Base-by-base conservation (phyloP, 2,329 filamentous ascomycete genomes). In the Aspergillus novofumigatus region DNA sequence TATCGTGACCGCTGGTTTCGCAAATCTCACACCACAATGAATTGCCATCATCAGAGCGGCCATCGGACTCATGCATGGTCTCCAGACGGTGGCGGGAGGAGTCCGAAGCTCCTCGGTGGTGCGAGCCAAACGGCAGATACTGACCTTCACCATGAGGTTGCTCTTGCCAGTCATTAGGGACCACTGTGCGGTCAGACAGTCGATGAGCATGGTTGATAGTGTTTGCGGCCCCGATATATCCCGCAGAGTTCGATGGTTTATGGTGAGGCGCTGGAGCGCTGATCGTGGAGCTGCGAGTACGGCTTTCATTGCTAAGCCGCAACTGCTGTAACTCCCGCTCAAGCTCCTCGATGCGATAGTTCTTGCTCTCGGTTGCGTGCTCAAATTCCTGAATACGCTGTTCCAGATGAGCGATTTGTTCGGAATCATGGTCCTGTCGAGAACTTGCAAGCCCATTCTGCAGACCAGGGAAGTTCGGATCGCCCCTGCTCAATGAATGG, bases 21-120 rank as follows among this genome's bases (percentile, higher is more conserved):
- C 93, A 97, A 60, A 97, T 94, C 76, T 97, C 94, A 75, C 93
- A 97, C 89, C 90, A 96, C 61, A 92, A 82, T 17, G 82, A 84
- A 71, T 86, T 89, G 66, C 82, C 86, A 70, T 92, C 90, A 42
- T 88, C 90, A 23, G 88, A 90, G 72, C 88, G 69, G 32, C 66
- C 67, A 51, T 77, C 75, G 3, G 71, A 71, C 62, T 75, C 77
- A 42, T 70, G 76, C 73, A 73, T 77, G 25, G 68, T 70, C 61
- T 72, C 71, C 23, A 76, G 61, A n/a, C 69, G 72, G 20, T 61
- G 64, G 51, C 67, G 65, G 29, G 69, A 68, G 10, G 67, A 62
- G 53, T 65, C 68, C 14, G 69, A 67, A 21, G 58, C 45, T 32
- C 65, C 66, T 23, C 67, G 67, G 53, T 66, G 63, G 52, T 67